Evolutionary conservation across 495 filamentous ascomycete species (phyloP).

Genomic region (Aspergillus incahuasiensis): DNA sequence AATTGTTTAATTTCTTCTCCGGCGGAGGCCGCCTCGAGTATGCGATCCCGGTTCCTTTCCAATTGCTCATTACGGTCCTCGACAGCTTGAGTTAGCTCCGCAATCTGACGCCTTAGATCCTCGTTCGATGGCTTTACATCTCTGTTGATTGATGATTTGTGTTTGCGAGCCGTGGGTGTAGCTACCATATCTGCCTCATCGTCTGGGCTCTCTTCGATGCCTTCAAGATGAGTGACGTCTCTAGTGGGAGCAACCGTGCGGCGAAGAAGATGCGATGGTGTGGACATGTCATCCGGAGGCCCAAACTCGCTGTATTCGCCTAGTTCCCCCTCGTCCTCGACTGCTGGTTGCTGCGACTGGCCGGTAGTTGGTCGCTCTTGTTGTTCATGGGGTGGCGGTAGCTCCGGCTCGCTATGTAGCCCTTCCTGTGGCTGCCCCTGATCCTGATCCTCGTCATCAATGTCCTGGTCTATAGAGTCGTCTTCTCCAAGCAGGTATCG

Average conservation of each 20-base stretch:
- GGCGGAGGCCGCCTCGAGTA: constrained; percentile 37
- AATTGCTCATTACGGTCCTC: constrained; percentile 38
- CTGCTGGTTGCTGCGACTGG: constrained; percentile 24
- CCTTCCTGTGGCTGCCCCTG: constrained; percentile 8
- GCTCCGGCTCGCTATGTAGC: not conserved
- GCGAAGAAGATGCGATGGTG: constrained; percentile 42
- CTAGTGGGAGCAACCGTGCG: constrained; percentile 24
- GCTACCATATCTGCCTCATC: constrained; percentile 22
- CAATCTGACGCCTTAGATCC: constrained; percentile 33
- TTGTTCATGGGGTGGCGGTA: constrained; percentile 1
- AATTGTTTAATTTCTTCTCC: constrained; percentile 39
- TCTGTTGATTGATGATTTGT: constrained; percentile 18
- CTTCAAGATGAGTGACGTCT: constrained; percentile 38
- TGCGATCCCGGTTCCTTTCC: constrained; percentile 27
- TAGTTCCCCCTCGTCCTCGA: constrained; percentile 35
- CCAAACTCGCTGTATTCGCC: constrained; percentile 45
- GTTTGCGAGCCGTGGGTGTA: constrained; percentile 32
- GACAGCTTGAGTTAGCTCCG: constrained; percentile 31
- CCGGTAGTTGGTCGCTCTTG: constrained; percentile 9
- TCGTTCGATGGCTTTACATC: constrained; percentile 18
- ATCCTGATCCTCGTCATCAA: constrained; percentile 17
- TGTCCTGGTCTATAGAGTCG: constrained; percentile 23
- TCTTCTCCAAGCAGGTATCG: constrained; percentile 43
- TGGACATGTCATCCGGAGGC: constrained; percentile 46
- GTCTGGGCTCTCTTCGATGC: constrained; percentile 38